phyloP scores from a whole-genome alignment of 768 basidiomycete genomes.

The Strobilomyces dryophilus region DNA sequence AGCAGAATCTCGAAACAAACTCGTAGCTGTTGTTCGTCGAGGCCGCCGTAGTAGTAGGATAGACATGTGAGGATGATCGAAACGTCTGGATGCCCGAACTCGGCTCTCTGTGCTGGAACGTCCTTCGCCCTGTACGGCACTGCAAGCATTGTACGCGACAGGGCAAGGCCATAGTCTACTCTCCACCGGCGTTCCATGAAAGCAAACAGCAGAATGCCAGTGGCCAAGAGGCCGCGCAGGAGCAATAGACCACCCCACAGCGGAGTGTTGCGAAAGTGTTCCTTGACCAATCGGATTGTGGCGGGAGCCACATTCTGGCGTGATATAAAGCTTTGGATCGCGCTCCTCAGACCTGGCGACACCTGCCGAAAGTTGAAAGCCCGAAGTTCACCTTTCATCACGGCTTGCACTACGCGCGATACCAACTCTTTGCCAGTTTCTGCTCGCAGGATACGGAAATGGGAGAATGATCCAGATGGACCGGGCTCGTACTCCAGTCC shows the following conservation, averaged over 20 bases:
- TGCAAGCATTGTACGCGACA: background rate
- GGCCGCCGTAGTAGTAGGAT: no score
- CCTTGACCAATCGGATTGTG: background rate
- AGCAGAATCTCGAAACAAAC: background rate
- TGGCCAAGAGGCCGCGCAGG: background rate
- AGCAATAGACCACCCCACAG: background rate
- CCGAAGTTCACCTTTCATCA: conserved; percentile 14
- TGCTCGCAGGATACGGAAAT: conserved; percentile 8
- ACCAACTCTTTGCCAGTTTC: conserved; percentile 13
- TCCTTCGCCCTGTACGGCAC: background rate
- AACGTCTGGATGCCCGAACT: background rate
- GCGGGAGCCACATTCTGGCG: background rate
- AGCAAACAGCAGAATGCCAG: background rate
- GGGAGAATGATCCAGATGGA: background rate
- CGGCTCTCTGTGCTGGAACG: background rate
- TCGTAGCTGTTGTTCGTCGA: background rate
- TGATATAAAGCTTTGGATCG: conserved; percentile 22
- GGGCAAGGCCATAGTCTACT: background rate
- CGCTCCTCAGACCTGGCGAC: background rate
- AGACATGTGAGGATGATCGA: background rate
- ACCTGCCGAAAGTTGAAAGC: conserved; percentile 12
- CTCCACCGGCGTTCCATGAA: background rate
- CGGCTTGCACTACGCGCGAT: conserved; percentile 3
- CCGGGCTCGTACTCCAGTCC: background rate
- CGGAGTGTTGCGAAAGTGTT: background rate